Percentiles rank a stretch among this genome's conserved stretches.
phyloP scores from a whole-genome alignment of 2,329 filamentous ascomycete species.

The Onygena corvina region DNA sequence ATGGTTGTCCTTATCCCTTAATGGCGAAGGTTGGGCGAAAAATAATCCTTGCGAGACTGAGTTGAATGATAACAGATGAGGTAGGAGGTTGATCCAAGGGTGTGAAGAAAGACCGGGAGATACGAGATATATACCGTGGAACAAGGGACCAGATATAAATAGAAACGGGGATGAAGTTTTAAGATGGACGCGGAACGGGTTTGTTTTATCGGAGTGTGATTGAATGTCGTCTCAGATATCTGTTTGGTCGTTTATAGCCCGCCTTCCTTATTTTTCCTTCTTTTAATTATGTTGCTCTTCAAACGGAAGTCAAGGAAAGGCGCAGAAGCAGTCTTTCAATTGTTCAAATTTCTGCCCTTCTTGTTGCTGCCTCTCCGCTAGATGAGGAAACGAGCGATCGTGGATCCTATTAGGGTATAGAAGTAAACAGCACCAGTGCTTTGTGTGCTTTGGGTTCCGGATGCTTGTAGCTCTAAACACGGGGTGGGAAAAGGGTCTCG shows the following conservation, averaged over 20 bases:
- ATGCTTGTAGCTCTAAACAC: conserved; percentile 3
- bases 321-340: too few species aligned
- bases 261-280: background rate
- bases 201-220: background rate
- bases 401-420: background rate
- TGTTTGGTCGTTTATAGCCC: background rate
- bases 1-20: background rate
- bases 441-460: background rate
- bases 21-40: background rate
- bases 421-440: background rate
- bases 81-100: background rate
- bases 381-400: background rate
- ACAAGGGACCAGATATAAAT: conserved; percentile 1
- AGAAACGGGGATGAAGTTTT: background rate
- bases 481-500: background rate
- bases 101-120: conserved; percentile 1
- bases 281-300: background rate
- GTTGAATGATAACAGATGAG: background rate
- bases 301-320: background rate
- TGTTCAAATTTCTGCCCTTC: too few species aligned
- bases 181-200: conserved; percentile 1
- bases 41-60: too few species aligned
- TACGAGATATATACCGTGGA: conserved; percentile 1
- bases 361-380: background rate
- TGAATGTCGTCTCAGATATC: background rate